A percentile compares a stretch with the other conserved stretches of the same genome.
phyloP scores from a whole-genome alignment of 495 filamentous ascomycete genomes.

The Penicillium salamii region DNA sequence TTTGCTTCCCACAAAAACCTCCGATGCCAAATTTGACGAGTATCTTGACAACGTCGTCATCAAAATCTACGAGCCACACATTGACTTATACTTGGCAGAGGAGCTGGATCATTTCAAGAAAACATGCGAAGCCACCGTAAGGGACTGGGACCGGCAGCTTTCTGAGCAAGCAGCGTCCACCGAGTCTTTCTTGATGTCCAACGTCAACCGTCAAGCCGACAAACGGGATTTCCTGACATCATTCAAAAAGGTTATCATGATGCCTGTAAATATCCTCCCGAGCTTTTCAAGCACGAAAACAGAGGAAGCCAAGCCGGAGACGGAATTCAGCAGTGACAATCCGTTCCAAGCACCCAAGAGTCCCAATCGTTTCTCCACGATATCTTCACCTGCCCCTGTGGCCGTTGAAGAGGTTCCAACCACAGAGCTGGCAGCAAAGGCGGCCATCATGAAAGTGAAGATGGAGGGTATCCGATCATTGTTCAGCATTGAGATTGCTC shows the following conservation, averaged over 20 bases:
- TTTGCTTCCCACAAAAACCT: constrained; percentile 61
- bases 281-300: constrained; percentile 54
- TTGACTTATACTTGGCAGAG: constrained; percentile 90
- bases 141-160: constrained; percentile 85
- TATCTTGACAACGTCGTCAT: constrained; percentile 58
- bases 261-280: constrained; percentile 89
- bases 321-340: constrained; percentile 32
- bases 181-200: constrained; percentile 93
- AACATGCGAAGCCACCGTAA: constrained; percentile 71
- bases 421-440: constrained; percentile 91
- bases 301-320: constrained; percentile 33
- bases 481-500: constrained; percentile 93
- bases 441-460: constrained; percentile 90
- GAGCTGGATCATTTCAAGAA: constrained; percentile 83
- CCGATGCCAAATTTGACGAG: constrained; percentile 52
- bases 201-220: constrained; percentile 88
- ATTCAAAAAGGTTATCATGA: constrained; percentile 99
- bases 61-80: constrained; percentile 81
- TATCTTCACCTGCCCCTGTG: constrained; percentile 43
- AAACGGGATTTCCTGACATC: constrained; percentile 95
- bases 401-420: constrained; percentile 68
- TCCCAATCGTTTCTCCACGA: constrained; percentile 52
- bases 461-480: constrained; percentile 90
- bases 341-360: constrained; percentile 38
- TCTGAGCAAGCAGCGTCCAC: constrained; percentile 86